A percentile compares a stretch with the other conserved stretches of the same genome.
These are phyloP conservation scores for Tritrichomonas musculus DNA, from an alignment of 208 protist genomes.

Conservation along the genomic window DNA sequence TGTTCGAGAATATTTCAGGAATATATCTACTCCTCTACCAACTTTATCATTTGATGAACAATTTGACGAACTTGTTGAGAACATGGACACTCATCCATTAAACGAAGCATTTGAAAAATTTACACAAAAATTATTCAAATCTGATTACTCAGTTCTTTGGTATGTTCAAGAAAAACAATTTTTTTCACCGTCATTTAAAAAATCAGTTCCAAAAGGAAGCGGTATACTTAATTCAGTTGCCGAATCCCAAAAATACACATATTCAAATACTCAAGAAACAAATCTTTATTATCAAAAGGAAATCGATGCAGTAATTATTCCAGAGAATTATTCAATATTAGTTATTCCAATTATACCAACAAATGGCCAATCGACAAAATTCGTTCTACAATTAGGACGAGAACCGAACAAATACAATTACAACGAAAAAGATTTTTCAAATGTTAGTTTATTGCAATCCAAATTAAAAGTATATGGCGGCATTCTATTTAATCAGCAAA, in stretches of 20 bases:
- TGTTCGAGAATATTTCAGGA: no score
- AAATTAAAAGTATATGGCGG: not conserved
- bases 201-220: not conserved
- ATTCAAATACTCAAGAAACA: no score
- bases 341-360: not conserved
- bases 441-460: not conserved
- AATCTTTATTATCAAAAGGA: not conserved
- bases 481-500: not conserved
- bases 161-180: not conserved
- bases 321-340: not conserved
- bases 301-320: not conserved
- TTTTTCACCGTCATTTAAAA: not conserved
- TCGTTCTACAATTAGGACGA: not conserved
- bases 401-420: not conserved
- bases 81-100: not conserved
- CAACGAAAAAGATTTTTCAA: not conserved
- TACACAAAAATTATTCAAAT: not conserved
- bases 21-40: not conserved
- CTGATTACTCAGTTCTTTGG: not conserved
- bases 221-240: not conserved
- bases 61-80: constrained; percentile 9
- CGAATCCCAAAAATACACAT: not conserved
- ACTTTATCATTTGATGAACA: not conserved
- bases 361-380: not conserved
- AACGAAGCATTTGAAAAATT: not conserved